Conservation (phyloP, 2,329 filamentous ascomycete species). For the Fusarium chlamydosporum region DNA sequence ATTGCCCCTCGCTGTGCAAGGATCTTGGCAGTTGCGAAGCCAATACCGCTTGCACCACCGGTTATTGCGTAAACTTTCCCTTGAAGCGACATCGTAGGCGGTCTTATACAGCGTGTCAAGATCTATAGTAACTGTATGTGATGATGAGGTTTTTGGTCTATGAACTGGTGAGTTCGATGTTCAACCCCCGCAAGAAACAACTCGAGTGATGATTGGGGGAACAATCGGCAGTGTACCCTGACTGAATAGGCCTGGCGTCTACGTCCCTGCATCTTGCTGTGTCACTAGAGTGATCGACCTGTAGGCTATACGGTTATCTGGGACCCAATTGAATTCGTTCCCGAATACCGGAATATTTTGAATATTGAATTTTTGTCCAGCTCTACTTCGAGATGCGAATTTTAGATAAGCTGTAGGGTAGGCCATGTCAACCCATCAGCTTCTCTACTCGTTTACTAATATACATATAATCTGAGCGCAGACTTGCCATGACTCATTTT, state of each 20-base stretch:
- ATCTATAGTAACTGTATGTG: background rate
- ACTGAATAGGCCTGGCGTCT: constrained; percentile 7
- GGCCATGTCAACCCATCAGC: background rate
- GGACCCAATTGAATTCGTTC: background rate
- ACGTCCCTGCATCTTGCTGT: constrained; percentile 5
- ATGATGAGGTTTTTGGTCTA: background rate
- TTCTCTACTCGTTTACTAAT: background rate
- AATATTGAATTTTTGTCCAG: background rate
- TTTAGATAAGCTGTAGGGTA: background rate
- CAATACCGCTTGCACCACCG: constrained; percentile 62
- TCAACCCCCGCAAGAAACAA: constrained; percentile 1
- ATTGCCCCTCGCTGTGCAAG: constrained; percentile 56
- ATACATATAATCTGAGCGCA: background rate
- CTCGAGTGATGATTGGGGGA: constrained; percentile 4
- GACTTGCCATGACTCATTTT: background rate
- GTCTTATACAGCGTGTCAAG: background rate
- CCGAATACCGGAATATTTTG: background rate
- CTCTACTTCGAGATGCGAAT: background rate
- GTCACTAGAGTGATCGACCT: background rate
- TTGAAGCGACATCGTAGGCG: constrained; percentile 49
- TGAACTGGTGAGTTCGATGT: background rate
- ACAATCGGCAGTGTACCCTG: background rate
- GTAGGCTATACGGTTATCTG: no score
- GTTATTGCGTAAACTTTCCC: constrained; percentile 60
- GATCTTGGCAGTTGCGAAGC: constrained; percentile 58